Evolutionary conservation across 2,329 filamentous ascomycete species (phyloP), one percentile per base, ranked within the genome.

Genomic region (Aspergillus floridensis): DNA sequence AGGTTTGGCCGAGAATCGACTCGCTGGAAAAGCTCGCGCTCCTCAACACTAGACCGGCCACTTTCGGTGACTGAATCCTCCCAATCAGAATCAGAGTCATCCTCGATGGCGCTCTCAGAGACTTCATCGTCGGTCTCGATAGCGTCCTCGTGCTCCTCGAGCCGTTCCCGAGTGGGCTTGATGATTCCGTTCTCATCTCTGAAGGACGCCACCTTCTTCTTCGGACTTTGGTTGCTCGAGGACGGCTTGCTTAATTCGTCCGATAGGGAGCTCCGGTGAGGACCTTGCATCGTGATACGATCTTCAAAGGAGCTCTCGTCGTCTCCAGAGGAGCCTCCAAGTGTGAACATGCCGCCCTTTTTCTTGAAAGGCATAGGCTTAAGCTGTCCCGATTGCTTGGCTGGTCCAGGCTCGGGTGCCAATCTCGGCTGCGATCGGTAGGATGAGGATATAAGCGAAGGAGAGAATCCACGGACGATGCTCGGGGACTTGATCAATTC

Each of bases 1-100:
- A 98, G 82, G 70, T 96, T 91, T 7, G 88, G 86, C 74, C 88
- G 88, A 46, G 93, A 97, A 74, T 96, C 91, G 52, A 98, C 92
- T 8, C 95, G 89, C 75, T 93, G 88, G 83, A 99, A 99, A 68
- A 92, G 82, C 21, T 86, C 84, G 70, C 86, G 88, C 61, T 95
- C 89, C 62, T 95, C 90, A 54, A 92, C 83, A 72, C 91, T 96
- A 1, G 91, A 91, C 66, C 90, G 89, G 59, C 88, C 90, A 72
- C 90, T 95, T 67, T 96, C 91, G 62, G 90, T 90, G 22, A 90
- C 86, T 0, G 88, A 91, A 66, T 86, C 82, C 66, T 84, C 83
- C 82, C 83, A 85, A 58, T 84, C 82, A 19, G 81, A 86, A 59
- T 88, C 86, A 48, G 86, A 84, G 49, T 84, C 82, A 63, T 90